Base-by-base conservation (phyloP, 2,329 filamentous ascomycete species). In the Stachybotrys chartarum region DNA sequence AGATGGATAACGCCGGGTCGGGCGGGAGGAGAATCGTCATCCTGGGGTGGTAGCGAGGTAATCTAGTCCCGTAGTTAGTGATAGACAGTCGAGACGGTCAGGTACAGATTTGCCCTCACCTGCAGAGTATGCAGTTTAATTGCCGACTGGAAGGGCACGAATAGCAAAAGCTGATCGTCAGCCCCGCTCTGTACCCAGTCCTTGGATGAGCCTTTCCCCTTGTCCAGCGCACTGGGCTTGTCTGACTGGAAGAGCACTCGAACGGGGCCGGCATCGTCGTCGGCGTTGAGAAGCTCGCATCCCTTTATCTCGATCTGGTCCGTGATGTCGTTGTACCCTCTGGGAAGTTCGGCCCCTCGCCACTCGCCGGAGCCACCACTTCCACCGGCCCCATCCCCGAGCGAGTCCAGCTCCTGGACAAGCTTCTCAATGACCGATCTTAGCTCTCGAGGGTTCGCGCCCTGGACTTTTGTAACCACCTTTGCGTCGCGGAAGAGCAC, bases 161-260 rank as follows among this genome's bases (percentile, higher is more conserved):
- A 97, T 50, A 99, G 81, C 81, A 97, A 89, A 59, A 99, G 78
- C 77, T 99, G 94, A 75, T 97, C 92, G 68, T 99, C 94, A 42
- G 93, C 95, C 68, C 97, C 93, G 71, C 91, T 97, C 78, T 97
- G 90, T 24, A 97, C 86, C 87, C 90, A 97, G 72, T 99, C 93
- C 67, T 83, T 84, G 54, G 60, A 60, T 31, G 75, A 70, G 39
- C 60, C 57, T 66, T 85, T 85, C 55, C 75, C 80, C 64, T 84
- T 83, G 51, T 72, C 70, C 55, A 92, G 71, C 1, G 79, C 78
- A 54, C 79, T 83, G 6, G 92, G 92, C 71, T 87, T 84, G 56
- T 77, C 74, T 5, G 64, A 61, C n/a, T 86, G 84, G 68, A 97
- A 91, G 17, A 97, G 77, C 8, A 83, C 83, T 61, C 85, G 81